Evolutionary conservation across 768 basidiomycete genomes (phyloP).

Genomic region (Psilocybe azurescens): DNA sequence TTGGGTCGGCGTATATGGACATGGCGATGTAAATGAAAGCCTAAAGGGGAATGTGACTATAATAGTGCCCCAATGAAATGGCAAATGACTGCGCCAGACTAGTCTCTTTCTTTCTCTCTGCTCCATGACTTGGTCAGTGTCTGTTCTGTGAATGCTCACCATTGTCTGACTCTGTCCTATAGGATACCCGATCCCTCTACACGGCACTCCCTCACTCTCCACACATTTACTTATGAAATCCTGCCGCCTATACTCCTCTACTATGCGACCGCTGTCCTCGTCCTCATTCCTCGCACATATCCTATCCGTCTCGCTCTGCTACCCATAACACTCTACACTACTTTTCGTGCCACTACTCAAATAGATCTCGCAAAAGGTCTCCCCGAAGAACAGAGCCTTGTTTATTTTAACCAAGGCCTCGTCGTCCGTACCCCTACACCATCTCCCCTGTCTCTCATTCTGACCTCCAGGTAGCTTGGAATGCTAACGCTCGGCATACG

Average conservation of each 20-base stretch:
- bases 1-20: not conserved
- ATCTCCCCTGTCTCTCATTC: not conserved
- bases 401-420: constrained; percentile 50
- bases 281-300: constrained; percentile 50
- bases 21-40: not conserved
- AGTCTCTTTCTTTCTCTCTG: not conserved
- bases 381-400: constrained; percentile 36
- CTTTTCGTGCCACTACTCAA: constrained; percentile 48
- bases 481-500: constrained; percentile 43
- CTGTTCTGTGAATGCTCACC: too few relatives aligned
- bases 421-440: constrained; percentile 37
- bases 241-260: constrained; percentile 49
- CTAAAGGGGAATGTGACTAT: not conserved
- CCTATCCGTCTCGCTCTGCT: constrained; percentile 50
- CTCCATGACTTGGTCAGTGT: not conserved
- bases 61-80: not conserved
- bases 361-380: constrained; percentile 44
- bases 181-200: constrained; percentile 14
- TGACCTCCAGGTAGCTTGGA: constrained; percentile 37
- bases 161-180: not conserved
- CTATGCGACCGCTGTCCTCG: constrained; percentile 58
- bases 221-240: constrained; percentile 40
- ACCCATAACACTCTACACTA: constrained; percentile 49
- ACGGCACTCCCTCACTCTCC: constrained; percentile 37
- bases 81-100: not conserved